A percentile compares a stretch with the other conserved stretches of the same genome.
These are phyloP conservation scores for Yamadazyma kanchanaburiensis DNA, from an alignment of 1,139 yeast species.

Conservation along the genomic window DNA sequence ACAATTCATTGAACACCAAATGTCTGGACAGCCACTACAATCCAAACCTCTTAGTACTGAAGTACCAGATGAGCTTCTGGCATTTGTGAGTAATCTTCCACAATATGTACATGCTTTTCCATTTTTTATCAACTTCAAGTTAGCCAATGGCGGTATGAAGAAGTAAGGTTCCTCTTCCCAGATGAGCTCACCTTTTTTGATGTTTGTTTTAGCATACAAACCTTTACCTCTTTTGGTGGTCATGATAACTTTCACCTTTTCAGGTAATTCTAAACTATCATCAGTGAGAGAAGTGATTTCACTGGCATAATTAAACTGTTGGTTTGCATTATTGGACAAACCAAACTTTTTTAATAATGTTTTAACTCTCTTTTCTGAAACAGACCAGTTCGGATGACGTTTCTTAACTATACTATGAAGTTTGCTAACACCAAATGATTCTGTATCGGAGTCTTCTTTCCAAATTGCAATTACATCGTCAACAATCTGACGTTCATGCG, in stretches of 20 bases:
- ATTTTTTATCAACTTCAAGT: slow-evolving; percentile 53
- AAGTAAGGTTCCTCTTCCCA: slow-evolving; percentile 67
- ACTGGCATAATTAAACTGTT: slow-evolving; percentile 45
- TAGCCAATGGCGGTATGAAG: slow-evolving; percentile 69
- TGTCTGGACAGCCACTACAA: slow-evolving; percentile 62
- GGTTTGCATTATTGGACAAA: slow-evolving; percentile 31
- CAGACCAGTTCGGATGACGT: slow-evolving; percentile 57
- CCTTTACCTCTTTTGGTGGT: slow-evolving; percentile 46
- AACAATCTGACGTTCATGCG: slow-evolving; percentile 64
- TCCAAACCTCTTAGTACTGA: slow-evolving; percentile 53
- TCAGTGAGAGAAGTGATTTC: slow-evolving; percentile 54
- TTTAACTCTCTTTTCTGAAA: slow-evolving; percentile 59
- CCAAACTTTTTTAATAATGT: slow-evolving; percentile 54
- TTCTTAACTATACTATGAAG: slow-evolving; percentile 50
- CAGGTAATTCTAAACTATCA: slow-evolving; percentile 50
- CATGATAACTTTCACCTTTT: slow-evolving; percentile 38
- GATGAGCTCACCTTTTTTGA: slow-evolving; percentile 49
- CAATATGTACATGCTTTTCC: slow-evolving; percentile 83
- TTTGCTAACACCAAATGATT: slow-evolving; percentile 53
- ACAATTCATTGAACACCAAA: slow-evolving; percentile 73
- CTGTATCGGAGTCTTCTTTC: slow-evolving; percentile 66
- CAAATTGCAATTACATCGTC: slow-evolving; percentile 61
- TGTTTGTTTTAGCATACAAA: slow-evolving; percentile 39
- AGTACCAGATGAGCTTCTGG: slow-evolving; percentile 21
- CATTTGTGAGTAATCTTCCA: slow-evolving; percentile 54